Evolutionary conservation across 257 asterid species (phyloP).

Genomic region (Nicotiana obtusifolia): DNA sequence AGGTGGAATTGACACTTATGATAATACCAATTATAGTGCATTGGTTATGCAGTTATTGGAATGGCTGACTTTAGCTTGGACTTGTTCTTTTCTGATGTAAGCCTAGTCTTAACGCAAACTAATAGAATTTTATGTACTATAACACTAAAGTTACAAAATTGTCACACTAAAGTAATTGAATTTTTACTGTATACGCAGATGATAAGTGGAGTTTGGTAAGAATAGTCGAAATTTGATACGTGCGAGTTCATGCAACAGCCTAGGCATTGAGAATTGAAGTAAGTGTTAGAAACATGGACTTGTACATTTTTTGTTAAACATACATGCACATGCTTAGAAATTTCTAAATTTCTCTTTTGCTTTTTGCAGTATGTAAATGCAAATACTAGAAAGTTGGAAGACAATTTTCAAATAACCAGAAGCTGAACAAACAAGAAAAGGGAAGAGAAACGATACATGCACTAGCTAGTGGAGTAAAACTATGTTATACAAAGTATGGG

Average conservation of each 20-base stretch:
- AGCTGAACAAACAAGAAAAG: conserved; percentile 6
- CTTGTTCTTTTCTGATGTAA: conserved; percentile 41
- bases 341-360: neutral
- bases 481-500: neutral
- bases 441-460: neutral
- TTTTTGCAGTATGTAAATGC: conserved; percentile 61
- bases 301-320: neutral
- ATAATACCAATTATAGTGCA: conserved; percentile 52
- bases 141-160: neutral
- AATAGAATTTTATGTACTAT: neutral
- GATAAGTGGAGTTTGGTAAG: conserved; percentile 64
- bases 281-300: conserved; percentile 1
- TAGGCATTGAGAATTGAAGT: conserved; percentile 55
- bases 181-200: conserved; percentile 16
- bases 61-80: conserved; percentile 87
- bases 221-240: conserved; percentile 54
- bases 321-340: neutral
- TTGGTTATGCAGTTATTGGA: conserved; percentile 74
- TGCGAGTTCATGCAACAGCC: conserved; percentile 46
- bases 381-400: conserved; percentile 40
- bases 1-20: conserved; percentile 26
- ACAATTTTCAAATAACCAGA: conserved; percentile 48
- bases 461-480: neutral
- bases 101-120: neutral
- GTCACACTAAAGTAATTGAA: neutral